phyloP scores from a whole-genome alignment of 176 grass and related monocot genomes.

The Avena eriantha region DNA sequence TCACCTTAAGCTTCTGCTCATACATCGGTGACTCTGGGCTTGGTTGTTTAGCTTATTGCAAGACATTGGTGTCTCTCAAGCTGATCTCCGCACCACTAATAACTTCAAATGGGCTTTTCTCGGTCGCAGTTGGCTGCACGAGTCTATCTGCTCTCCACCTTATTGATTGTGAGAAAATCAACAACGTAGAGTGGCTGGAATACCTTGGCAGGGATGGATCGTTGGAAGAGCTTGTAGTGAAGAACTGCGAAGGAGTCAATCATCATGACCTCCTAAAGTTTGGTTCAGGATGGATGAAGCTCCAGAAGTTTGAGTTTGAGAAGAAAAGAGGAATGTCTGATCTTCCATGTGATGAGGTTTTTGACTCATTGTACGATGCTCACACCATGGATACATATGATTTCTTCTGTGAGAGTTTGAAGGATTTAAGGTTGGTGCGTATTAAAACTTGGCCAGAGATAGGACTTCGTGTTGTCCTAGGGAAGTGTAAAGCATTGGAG shows the following conservation, averaged over 20 bases:
- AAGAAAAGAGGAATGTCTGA: neutral
- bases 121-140: neutral
- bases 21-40: neutral
- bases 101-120: neutral
- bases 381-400: neutral
- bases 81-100: neutral
- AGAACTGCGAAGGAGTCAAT: slow-evolving; percentile 14
- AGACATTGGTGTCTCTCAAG: neutral
- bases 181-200: slow-evolving; percentile 3
- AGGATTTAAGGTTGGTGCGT: too few relatives aligned
- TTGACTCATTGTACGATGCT: neutral
- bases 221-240: slow-evolving; percentile 10
- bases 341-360: neutral
- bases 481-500: too few relatives aligned
- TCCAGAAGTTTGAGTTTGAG: slow-evolving; percentile 11
- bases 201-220: slow-evolving; percentile 2
- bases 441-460: too few relatives aligned
- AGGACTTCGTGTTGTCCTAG: neutral
- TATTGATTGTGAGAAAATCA: neutral
- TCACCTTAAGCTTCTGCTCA: slow-evolving; percentile 39
- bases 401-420: too few relatives aligned
- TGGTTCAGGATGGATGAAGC: slow-evolving; percentile 24
- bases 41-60: neutral
- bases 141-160: slow-evolving; percentile 8
- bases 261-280: slow-evolving; percentile 27